Conservation (phyloP, 2,329 filamentous ascomycete species). For the Sporothrix mexicana region DNA sequence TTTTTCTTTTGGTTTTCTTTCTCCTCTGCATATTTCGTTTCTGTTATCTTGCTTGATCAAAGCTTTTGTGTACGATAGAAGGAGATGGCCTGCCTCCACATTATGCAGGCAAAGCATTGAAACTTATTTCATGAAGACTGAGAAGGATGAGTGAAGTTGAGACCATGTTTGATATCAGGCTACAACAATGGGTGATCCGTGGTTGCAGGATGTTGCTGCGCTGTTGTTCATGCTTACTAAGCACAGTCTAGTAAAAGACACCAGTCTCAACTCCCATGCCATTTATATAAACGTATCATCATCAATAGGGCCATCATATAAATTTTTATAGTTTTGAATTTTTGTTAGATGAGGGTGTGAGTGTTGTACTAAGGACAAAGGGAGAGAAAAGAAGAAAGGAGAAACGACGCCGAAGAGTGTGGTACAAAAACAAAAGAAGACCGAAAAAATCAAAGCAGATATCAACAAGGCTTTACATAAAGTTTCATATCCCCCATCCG, state of each 20-base stretch:
- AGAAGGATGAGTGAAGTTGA: background rate
- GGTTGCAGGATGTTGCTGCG: too few species aligned
- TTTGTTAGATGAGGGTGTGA: slow-evolving; percentile 20
- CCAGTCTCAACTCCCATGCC: too few species aligned
- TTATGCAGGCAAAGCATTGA: slow-evolving; percentile 4
- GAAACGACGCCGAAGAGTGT: slow-evolving; percentile 24
- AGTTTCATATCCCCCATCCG: slow-evolving; percentile 3
- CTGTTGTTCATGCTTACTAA: too few species aligned
- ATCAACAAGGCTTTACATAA: background rate
- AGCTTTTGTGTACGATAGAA: slow-evolving; percentile 28
- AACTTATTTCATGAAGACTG: background rate
- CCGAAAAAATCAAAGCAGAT: background rate
- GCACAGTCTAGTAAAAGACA: too few species aligned
- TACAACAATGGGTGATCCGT: too few species aligned
- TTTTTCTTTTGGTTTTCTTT: background rate
- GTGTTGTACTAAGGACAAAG: background rate
- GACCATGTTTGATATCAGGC: too few species aligned
- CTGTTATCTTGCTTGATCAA: background rate
- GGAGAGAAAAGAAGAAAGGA: background rate
- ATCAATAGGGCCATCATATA: background rate
- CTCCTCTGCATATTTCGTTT: background rate
- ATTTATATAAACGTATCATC: background rate
- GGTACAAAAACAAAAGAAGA: slow-evolving; percentile 14
- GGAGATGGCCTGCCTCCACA: slow-evolving; percentile 19
- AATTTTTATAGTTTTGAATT: slow-evolving; percentile 27